Base-by-base conservation (phyloP, 192 early-diverging fungal species). In the Gigaspora rosea region DNA sequence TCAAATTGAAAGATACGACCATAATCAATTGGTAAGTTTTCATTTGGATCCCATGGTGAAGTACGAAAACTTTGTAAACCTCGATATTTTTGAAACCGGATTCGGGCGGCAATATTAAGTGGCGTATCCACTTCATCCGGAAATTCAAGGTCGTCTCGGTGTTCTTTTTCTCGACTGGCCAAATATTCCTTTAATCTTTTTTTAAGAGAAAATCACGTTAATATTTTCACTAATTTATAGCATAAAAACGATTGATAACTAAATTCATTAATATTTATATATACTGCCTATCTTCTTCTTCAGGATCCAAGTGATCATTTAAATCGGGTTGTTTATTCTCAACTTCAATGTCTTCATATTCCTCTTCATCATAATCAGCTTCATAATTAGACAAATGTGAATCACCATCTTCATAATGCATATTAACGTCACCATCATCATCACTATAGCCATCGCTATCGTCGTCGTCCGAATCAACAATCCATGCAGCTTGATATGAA, bases 71-170 rank as follows among this genome's bases (percentile, higher is more conserved):
- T 94, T 82, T 97, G 93, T 71, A 99, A 87, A 32, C 96, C 97
- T 78, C 97, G 94, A 85, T 95, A 99, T 77, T 92, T 88, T n/a
- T 91, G 89, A 84, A 99, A 99, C 77, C 97, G 89, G 54, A 89
- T 82, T 48, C 93, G 88, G 11, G 97, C 96, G 3, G 93, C 79
- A 27, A 91, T 80, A 76, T 96, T 92, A 77, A 91, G 86, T 0
- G 97, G 97, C 35, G 97, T 98, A 71, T 99, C 95, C 32, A 98
- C 90, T 82, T 99, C 97, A 81, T 99, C 97, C 8, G 97, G 97
- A 85, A 97, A 98, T 78, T 95, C 88, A 64, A 86, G 75, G 78
- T 99, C 92, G 51, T 94, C 91, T 61, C 87, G 82, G 78, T 87
- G 90, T 69, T 87, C 84, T 63, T 88, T 82, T 71, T 90, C 82